Evolutionary conservation across 192 early-diverging fungal genomes (phyloP).

Genomic region (Backusella psychrophila): DNA sequence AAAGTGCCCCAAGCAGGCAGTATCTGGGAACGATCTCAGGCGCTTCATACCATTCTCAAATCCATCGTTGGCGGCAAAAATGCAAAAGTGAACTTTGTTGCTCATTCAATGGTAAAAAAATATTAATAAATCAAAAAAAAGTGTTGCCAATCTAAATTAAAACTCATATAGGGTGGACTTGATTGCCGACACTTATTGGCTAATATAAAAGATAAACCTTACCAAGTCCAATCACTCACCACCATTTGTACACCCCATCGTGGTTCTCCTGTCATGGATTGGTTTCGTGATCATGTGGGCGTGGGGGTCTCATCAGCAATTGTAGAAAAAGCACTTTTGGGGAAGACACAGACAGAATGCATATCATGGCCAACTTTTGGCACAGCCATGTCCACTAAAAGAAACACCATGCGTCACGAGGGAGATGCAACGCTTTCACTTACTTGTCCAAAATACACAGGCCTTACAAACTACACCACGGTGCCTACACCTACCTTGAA

Average conservation of each 20-base stretch:
- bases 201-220: slow-evolving; percentile 68
- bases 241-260: slow-evolving; percentile 95
- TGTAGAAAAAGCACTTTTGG: slow-evolving; percentile 3
- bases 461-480: neutral
- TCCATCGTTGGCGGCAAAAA: slow-evolving; percentile 46
- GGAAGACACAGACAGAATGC: neutral
- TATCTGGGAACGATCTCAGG: slow-evolving; percentile 72
- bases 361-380: neutral
- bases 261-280: slow-evolving; percentile 94
- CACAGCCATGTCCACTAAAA: neutral
- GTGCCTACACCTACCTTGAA: neutral
- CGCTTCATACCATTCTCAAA: slow-evolving; percentile 69
- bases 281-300: slow-evolving; percentile 83
- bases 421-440: neutral
- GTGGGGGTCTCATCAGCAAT: slow-evolving; percentile 55
- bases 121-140: neutral
- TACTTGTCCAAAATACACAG: neutral
- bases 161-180: slow-evolving; percentile 72
- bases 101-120: slow-evolving; percentile 82
- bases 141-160: neutral
- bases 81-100: slow-evolving; percentile 75
- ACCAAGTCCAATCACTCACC: slow-evolving; percentile 77
- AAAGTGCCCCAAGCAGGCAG: slow-evolving; percentile 75
- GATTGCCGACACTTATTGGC: slow-evolving; percentile 92
- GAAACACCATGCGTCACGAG: slow-evolving; percentile 6